Conservation (phyloP, 345 rosid species). For the Pistacia vera region DNA sequence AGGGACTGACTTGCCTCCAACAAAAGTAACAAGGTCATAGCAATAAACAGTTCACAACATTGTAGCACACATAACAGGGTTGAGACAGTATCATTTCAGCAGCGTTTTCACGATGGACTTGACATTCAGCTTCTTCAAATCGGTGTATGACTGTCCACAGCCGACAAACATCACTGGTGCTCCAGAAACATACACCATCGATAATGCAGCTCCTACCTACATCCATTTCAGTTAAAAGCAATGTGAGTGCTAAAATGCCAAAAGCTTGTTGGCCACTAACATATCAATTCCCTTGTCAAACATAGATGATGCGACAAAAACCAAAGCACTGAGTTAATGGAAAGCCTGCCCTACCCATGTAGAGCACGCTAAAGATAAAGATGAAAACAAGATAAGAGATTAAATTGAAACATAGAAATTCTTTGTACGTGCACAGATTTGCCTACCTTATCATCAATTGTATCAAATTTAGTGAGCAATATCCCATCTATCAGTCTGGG, state of each 20-base stretch:
- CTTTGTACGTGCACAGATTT: not conserved
- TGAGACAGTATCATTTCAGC: conserved; percentile 55
- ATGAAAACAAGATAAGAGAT: not conserved
- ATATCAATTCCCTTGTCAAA: not conserved
- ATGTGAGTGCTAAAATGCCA: not conserved
- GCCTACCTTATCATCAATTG: conserved; percentile 92
- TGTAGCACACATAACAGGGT: not conserved
- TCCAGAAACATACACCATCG: conserved; percentile 96
- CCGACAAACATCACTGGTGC: conserved; percentile 99
- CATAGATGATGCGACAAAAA: not conserved
- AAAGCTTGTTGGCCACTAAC: not conserved
- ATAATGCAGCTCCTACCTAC: conserved; percentile 97
- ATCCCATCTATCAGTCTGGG: conserved; percentile 91
- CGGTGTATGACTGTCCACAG: conserved; percentile 96
- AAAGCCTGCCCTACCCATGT: not conserved
- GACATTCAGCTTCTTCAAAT: conserved; percentile 88
- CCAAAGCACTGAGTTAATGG: not conserved
- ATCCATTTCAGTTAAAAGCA: conserved; percentile 5
- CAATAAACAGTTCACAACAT: conserved; percentile 11
- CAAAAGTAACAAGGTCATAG: not conserved
- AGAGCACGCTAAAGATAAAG: not conserved
- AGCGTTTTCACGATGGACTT: conserved; percentile 92
- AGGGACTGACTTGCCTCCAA: conserved; percentile 17
- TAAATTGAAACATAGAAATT: not conserved
- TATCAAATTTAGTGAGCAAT: conserved; percentile 91